Evolutionary conservation across 2,329 filamentous ascomycete genomes (phyloP), one percentile per base, ranked within the genome.

Genomic region (Thelonectria olida): DNA sequence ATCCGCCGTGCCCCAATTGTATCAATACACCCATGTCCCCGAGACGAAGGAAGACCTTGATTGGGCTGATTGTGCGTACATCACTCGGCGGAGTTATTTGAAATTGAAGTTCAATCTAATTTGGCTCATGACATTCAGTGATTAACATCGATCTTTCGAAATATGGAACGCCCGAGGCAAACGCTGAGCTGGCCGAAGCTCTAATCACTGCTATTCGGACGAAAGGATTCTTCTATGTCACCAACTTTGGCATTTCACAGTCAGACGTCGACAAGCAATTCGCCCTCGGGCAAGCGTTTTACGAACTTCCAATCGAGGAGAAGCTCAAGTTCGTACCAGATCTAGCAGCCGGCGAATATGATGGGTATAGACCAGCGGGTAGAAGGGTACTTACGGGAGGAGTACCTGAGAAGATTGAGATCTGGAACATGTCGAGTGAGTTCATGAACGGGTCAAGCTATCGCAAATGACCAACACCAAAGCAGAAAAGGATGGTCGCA

Each of bases 241-340:
- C 82, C 61, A 88, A 90, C 73, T 89, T 85, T 66, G 85, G 83
- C 63, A 83, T 89, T 17, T 76, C 78, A 0, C 86, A 89, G 69
- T 83, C 86, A 39, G 80, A 83, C 25, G 82, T 89, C 1, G 83
- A 89, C 59, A 75, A 76, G 1, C 86, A 89, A 58, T 89, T 89
- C 60, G 83, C 86, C 2, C 78, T 89, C 0, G 87, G 84, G 0
- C 81, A 85, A 38, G 80, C 84, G 19, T 86, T 89, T 67, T 78
- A 77, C 17, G 62, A 73, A 1, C 79, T 89, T 0, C 85, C 87
- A 0, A 74, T 84, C 0, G 83, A 86, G 10, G 86, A 89, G 71
- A 89, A 89, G 70, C 78, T 88, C 56, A 86, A 87, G 67, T 87
- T 84, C 27, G 66, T 72, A 3, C 75, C 78, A 3, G 77, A 85